Conservation (phyloP, 768 basidiomycete species). For the Mycena crocata region DNA sequence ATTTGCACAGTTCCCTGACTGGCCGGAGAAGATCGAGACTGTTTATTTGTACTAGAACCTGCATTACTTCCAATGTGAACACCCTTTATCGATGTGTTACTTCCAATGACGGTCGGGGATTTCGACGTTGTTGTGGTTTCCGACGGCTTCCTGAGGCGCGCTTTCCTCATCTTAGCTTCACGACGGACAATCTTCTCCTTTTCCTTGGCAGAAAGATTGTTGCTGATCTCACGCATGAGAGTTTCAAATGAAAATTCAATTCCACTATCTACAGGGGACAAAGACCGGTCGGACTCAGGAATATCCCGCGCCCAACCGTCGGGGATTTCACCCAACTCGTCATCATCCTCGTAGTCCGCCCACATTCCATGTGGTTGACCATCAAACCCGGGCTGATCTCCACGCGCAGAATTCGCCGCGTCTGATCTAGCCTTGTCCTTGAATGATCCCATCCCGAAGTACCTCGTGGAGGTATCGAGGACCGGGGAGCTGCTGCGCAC, state of each 20-base stretch:
- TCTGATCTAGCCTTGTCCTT: too few relatives aligned
- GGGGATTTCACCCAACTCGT: neutral
- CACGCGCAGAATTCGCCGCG: neutral
- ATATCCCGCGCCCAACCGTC: neutral
- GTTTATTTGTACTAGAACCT: neutral
- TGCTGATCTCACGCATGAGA: constrained; percentile 6
- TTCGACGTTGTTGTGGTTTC: neutral
- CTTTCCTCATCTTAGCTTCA: neutral
- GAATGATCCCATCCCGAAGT: neutral
- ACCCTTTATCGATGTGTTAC: neutral
- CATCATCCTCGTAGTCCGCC: neutral
- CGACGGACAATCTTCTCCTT: constrained; percentile 1
- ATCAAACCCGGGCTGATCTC: neutral
- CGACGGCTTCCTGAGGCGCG: neutral
- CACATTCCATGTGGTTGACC: neutral
- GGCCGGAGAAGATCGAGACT: neutral
- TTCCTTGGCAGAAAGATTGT: neutral
- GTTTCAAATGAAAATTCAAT: constrained; percentile 11
- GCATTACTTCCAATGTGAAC: neutral
- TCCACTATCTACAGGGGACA: constrained; percentile 5
- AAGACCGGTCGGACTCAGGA: neutral
- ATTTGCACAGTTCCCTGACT: neutral
- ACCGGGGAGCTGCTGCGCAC: neutral
- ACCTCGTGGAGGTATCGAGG: neutral
- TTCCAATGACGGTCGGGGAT: neutral